These are phyloP conservation scores for Cryptococcus floricola DNA, from an alignment of 1,284 basidiomycete genomes.

Conservation along the genomic window DNA sequence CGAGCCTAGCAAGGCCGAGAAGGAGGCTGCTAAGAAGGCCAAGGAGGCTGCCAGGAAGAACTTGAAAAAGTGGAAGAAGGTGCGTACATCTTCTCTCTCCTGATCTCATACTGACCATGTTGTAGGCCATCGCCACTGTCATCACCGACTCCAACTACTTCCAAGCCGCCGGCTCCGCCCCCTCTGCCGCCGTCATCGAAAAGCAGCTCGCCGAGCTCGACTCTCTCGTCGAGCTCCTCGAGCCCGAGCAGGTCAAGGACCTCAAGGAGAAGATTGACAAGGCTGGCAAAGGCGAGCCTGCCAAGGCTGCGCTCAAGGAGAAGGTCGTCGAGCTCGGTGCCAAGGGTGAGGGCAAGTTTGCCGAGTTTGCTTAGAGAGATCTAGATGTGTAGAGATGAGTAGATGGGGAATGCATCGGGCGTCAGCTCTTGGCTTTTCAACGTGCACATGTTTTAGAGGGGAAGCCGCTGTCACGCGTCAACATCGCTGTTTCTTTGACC, in stretches of 20 bases:
- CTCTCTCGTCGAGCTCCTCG: constrained; percentile 51
- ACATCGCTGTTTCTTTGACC: background rate
- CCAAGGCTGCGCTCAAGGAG: constrained; percentile 43
- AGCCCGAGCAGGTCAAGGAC: constrained; percentile 54
- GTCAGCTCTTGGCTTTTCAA: background rate
- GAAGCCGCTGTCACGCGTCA: background rate
- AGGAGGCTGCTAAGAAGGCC: constrained; percentile 89
- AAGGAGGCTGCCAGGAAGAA: constrained; percentile 60
- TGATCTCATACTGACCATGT: background rate
- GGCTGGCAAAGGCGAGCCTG: constrained; percentile 49
- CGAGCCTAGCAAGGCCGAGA: constrained; percentile 57
- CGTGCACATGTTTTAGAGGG: background rate
- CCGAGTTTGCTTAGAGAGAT: constrained; percentile 50
- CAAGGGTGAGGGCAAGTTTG: constrained; percentile 48
- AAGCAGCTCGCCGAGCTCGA: constrained; percentile 57
- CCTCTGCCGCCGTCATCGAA: constrained; percentile 53
- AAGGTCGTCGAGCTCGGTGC: constrained; percentile 36
- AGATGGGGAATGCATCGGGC: background rate
- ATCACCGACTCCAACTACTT: constrained; percentile 59
- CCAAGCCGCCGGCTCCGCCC: constrained; percentile 50
- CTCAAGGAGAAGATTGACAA: constrained; percentile 55
- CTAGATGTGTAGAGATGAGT: background rate
- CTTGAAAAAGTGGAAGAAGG: constrained; percentile 56
- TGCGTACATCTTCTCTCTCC: constrained; percentile 15
- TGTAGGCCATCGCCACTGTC: constrained; percentile 48